Conservation (phyloP, 306 rosid species). For the Quercus wislizeni region DNA sequence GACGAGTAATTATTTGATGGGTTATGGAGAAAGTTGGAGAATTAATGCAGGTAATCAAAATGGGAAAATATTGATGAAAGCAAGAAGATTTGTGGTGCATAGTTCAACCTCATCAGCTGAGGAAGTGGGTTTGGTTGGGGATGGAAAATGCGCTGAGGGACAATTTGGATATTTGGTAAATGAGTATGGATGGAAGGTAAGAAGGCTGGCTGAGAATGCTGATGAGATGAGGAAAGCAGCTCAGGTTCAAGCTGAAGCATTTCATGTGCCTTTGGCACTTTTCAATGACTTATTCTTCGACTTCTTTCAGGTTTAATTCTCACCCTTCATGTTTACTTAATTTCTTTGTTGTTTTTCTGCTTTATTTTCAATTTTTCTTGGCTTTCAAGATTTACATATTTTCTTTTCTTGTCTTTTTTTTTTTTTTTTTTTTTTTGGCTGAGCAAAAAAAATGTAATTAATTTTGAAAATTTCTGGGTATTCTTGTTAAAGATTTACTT, state of each 20-base stretch:
- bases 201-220: conserved; percentile 44
- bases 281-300: conserved; percentile 64
- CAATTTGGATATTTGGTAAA: conserved; percentile 44
- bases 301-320: conserved; percentile 60
- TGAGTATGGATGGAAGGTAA: conserved; percentile 75
- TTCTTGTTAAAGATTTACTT: too few relatives aligned
- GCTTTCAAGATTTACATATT: too few relatives aligned
- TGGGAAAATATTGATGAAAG: conserved; percentile 1
- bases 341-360: too few relatives aligned
- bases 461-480: too few relatives aligned
- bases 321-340: neutral
- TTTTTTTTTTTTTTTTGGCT: too few relatives aligned
- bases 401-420: too few relatives aligned
- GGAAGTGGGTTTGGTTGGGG: conserved; percentile 22
- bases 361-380: too few relatives aligned
- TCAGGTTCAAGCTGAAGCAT: conserved; percentile 74
- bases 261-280: conserved; percentile 60
- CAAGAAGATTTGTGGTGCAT: conserved; percentile 23
- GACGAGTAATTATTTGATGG: neutral
- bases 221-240: conserved; percentile 72
- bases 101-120: conserved; percentile 31
- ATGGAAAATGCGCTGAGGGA: neutral
- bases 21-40: neutral
- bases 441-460: too few relatives aligned
- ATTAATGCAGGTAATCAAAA: neutral